Conservation (phyloP, 306 rosid genomes). For the Inga leiocalycina region DNA sequence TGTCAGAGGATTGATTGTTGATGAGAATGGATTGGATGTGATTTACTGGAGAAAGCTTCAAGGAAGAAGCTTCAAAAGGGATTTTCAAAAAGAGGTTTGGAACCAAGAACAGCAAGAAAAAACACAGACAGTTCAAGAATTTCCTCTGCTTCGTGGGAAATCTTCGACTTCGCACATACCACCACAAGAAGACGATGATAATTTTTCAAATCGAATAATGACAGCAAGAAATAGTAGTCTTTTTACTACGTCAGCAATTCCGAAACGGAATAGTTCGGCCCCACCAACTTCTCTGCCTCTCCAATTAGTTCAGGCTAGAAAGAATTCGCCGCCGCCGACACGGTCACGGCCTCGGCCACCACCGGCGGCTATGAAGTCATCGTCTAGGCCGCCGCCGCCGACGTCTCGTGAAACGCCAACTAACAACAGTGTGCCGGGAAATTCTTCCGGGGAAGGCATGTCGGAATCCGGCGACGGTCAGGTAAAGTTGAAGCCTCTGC, state of each 20-base stretch:
- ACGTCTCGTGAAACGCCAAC: conserved; percentile 26
- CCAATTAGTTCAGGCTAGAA: conserved; percentile 12
- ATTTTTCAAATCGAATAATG: conserved; percentile 29
- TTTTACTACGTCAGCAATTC: conserved; percentile 41
- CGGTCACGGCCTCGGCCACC: conserved; percentile 51
- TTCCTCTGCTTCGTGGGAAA: conserved; percentile 75
- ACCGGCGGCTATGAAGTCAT: conserved; percentile 26
- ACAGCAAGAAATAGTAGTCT: conserved; percentile 33
- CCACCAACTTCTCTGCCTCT: conserved; percentile 22
- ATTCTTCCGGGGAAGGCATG: conserved; percentile 42
- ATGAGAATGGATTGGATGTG: conserved; percentile 94
- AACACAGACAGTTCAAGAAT: conserved; percentile 49
- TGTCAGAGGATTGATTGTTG: conserved; percentile 71
- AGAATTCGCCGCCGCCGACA: conserved; percentile 32
- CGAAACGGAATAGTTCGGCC: conserved; percentile 12
- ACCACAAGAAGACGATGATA: conserved; percentile 13
- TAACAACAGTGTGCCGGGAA: conserved; percentile 24
- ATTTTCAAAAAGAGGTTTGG: conserved; percentile 39
- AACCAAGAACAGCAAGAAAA: conserved; percentile 17
- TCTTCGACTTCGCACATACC: conserved; percentile 74
- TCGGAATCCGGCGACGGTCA: conserved; percentile 44
- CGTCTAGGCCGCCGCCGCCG: conserved; percentile 55
- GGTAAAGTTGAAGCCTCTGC: conserved; percentile 80
- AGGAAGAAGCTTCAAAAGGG: conserved; percentile 39
- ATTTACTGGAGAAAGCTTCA: conserved; percentile 83